These are phyloP conservation scores for Blumeriella jaapii DNA, from an alignment of 2,329 filamentous ascomycete species.

Conservation along the genomic window DNA sequence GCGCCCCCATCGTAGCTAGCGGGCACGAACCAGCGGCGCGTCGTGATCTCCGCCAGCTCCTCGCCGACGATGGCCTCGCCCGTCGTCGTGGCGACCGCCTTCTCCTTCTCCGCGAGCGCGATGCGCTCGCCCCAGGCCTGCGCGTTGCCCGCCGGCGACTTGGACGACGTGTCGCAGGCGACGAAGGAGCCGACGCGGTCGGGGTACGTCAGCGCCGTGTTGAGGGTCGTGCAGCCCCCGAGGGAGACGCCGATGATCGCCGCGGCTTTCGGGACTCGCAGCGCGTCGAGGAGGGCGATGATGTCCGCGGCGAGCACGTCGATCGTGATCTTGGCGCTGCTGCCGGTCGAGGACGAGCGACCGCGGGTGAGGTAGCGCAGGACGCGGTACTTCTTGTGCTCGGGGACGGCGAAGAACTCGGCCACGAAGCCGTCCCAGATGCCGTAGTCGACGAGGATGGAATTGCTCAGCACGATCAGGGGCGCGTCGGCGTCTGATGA, in stretches of 20 bases:
- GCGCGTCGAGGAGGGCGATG: slow-evolving; percentile 49
- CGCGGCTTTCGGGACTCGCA: slow-evolving; percentile 56
- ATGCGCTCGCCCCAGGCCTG: slow-evolving; percentile 72
- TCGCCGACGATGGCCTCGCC: slow-evolving; percentile 48
- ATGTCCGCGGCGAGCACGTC: slow-evolving; percentile 60
- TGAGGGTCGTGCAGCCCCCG: slow-evolving; percentile 67
- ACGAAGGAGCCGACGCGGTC: slow-evolving; percentile 48
- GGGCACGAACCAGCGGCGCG: slow-evolving; percentile 61
- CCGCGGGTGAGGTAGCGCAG: slow-evolving; percentile 71
- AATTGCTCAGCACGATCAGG: slow-evolving; percentile 66
- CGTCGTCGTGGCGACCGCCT: slow-evolving; percentile 28
- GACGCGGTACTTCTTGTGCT: slow-evolving; percentile 46
- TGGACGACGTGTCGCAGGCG: slow-evolving; percentile 68
- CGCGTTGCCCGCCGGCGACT: slow-evolving; percentile 61
- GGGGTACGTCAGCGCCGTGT: slow-evolving; percentile 58
- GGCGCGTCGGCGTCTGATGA: slow-evolving; percentile 55
- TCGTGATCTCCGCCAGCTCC: slow-evolving; percentile 58
- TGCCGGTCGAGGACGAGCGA: slow-evolving; percentile 15
- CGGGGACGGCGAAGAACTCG: slow-evolving; percentile 19
- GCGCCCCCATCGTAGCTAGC: slow-evolving; percentile 42
- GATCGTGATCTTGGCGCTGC: slow-evolving; percentile 22
- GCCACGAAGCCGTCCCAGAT: slow-evolving; percentile 71
- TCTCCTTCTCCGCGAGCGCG: slow-evolving; percentile 48
- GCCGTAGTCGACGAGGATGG: slow-evolving; percentile 61
- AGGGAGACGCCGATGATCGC: slow-evolving; percentile 67